These are phyloP conservation scores for Grigorovia yakushimaensis DNA, from an alignment of 805 yeast species.

Conservation along the genomic window DNA sequence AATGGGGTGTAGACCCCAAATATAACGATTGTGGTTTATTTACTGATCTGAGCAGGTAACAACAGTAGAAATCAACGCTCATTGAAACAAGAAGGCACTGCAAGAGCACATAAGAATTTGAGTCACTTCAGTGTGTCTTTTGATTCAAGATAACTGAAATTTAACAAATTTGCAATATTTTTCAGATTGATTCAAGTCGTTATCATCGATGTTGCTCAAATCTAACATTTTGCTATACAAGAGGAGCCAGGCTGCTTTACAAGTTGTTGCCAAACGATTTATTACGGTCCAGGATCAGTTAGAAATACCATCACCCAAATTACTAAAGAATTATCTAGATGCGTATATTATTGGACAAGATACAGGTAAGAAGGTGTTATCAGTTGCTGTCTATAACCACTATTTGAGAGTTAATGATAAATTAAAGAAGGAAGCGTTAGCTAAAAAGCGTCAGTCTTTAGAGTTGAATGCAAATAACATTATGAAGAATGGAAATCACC, in stretches of 20 bases:
- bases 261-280: neutral
- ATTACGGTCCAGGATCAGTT: neutral
- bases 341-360: constrained; percentile 49
- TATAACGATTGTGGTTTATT: constrained; percentile 52
- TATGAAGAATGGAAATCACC: neutral
- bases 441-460: constrained; percentile 18
- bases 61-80: constrained; percentile 45
- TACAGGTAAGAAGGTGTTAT: constrained; percentile 44
- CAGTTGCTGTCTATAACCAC: constrained; percentile 54
- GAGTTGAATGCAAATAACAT: constrained; percentile 16
- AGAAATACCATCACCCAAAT: constrained; percentile 39
- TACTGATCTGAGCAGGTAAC: constrained; percentile 56
- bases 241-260: neutral
- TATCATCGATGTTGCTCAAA: neutral
- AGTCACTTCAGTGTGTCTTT: no score
- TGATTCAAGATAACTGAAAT: no score
- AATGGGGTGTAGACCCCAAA: constrained; percentile 78
- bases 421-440: constrained; percentile 24
- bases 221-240: neutral
- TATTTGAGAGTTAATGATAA: constrained; percentile 40
- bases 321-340: constrained; percentile 38
- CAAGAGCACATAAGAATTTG: neutral
- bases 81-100: neutral
- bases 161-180: no score
- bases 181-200: no score